Evolutionary conservation across 73 alveolate genomes (phyloP).

Genomic region (Effrenium voratum): DNA sequence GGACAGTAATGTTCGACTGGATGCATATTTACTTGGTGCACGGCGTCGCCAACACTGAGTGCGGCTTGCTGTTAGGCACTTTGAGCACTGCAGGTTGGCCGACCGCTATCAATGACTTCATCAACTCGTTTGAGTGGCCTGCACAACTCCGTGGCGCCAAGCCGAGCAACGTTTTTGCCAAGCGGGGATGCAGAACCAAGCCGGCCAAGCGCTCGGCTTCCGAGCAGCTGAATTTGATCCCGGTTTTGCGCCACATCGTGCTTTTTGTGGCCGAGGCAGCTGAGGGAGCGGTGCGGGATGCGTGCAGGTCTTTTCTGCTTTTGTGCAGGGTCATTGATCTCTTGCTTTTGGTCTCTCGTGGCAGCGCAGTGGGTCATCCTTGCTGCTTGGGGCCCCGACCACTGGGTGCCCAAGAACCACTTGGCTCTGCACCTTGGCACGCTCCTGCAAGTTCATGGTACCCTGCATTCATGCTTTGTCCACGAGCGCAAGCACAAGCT

Average conservation of each 20-base stretch:
- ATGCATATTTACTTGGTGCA: constrained; percentile 9
- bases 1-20: constrained; percentile 30
- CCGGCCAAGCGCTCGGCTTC: not conserved
- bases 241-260: not conserved
- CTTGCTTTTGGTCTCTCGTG: not conserved
- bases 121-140: not conserved
- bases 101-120: not conserved
- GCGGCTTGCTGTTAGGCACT: not conserved
- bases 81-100: not conserved
- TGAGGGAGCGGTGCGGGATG: not conserved
- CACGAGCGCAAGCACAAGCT: constrained; percentile 24
- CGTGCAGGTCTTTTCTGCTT: not conserved
- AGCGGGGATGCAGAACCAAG: not conserved
- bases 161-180: not conserved
- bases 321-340: not conserved
- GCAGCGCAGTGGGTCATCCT: no score
- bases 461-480: not conserved
- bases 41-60: not conserved
- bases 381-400: not conserved
- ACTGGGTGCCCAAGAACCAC: not conserved
- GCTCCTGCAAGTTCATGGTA: not conserved
- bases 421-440: not conserved
- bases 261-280: not conserved
- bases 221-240: not conserved
- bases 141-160: not conserved